phyloP scores from a whole-genome alignment of 75 land plant species.

The Pinus albicaulis region DNA sequence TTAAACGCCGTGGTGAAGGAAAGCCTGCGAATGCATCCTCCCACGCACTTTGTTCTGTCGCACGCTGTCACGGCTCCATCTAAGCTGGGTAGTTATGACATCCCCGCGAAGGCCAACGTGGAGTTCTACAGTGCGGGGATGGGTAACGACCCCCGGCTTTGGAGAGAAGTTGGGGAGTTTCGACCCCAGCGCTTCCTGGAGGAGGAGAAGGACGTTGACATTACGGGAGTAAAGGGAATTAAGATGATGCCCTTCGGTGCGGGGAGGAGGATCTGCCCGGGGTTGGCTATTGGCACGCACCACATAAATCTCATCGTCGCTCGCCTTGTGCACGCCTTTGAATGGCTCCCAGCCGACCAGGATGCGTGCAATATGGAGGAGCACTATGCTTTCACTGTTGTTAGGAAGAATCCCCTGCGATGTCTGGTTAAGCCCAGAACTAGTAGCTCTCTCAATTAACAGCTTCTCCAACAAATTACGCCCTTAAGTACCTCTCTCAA shows the following conservation, averaged over 20 bases:
- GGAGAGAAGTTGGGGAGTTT: constrained; percentile 57
- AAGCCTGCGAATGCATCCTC: constrained; percentile 71
- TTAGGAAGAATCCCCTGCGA: constrained; percentile 66
- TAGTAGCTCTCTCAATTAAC: no score
- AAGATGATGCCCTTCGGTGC: no score
- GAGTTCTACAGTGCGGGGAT: constrained; percentile 67
- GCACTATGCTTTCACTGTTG: constrained; percentile 66
- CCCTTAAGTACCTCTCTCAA: no score
- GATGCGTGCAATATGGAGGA: constrained; percentile 42
- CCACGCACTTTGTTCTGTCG: constrained; percentile 52
- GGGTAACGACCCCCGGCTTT: constrained; percentile 43
- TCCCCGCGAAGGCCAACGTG: constrained; percentile 48
- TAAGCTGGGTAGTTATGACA: constrained; percentile 51
- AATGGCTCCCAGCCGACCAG: constrained; percentile 52
- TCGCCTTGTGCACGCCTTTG: constrained; percentile 58
- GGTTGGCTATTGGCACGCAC: no score
- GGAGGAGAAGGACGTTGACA: constrained; percentile 29
- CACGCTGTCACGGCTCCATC: constrained; percentile 49
- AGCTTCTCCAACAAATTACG: no score
- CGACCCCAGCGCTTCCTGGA: constrained; percentile 71
- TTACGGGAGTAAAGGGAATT: no score
- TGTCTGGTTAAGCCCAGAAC: constrained; percentile 27
- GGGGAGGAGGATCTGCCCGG: no score
- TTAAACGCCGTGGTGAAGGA: constrained; percentile 66
- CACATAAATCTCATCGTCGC: constrained; percentile 72